phyloP scores from a whole-genome alignment of 352 stramenopile genomes.

The Phytophthora litchii region DNA sequence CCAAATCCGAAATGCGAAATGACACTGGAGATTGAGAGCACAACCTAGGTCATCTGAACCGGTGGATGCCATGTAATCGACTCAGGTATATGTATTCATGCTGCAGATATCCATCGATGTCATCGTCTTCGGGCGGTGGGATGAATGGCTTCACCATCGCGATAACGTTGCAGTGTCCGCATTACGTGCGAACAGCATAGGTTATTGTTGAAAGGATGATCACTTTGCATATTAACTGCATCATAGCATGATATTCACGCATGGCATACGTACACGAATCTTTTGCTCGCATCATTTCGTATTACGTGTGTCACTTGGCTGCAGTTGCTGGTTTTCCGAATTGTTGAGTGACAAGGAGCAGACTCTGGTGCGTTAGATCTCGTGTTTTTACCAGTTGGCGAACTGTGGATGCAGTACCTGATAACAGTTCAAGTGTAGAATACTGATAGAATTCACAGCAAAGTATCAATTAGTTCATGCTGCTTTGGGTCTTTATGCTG shows the following conservation, averaged over 20 bases:
- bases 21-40: neutral
- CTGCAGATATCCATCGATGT: slow-evolving; percentile 11
- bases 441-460: too few relatives aligned
- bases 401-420: too few relatives aligned
- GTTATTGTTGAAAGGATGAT: slow-evolving; percentile 26
- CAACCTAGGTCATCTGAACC: neutral
- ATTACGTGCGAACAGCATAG: slow-evolving; percentile 16
- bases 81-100: slow-evolving; percentile 4
- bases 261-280: slow-evolving; percentile 3
- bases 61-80: slow-evolving; percentile 15
- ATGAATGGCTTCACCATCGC: slow-evolving; percentile 18
- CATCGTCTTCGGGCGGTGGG: slow-evolving; percentile 13
- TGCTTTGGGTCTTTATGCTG: too few relatives aligned
- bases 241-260: too few relatives aligned
- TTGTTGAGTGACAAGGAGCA: slow-evolving; percentile 16
- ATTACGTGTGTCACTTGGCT: neutral
- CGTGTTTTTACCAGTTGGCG: too few relatives aligned
- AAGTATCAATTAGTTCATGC: too few relatives aligned
- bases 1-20: slow-evolving; percentile 18
- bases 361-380: slow-evolving; percentile 4
- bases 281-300: slow-evolving; percentile 1
- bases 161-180: slow-evolving; percentile 18
- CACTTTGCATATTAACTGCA: neutral
- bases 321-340: slow-evolving; percentile 1
- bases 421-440: too few relatives aligned